Conservation (phyloP, 345 rosid genomes). For the Abelmoschus esculentus region DNA sequence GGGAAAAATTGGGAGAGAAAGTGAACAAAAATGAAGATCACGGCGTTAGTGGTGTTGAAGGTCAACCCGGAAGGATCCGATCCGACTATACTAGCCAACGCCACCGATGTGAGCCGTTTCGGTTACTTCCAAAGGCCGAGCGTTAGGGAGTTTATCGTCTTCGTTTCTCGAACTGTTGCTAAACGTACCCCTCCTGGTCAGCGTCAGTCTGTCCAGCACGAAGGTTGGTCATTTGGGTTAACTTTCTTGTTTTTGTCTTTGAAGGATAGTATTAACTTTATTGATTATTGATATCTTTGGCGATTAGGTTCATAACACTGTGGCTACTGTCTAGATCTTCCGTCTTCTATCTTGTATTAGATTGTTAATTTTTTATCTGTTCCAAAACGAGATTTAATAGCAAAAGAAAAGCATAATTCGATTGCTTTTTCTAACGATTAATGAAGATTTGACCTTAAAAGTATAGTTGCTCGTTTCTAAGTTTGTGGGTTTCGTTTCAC, state of each 20-base stretch:
- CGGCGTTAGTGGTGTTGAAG: constrained; percentile 79
- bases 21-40: constrained; percentile 68
- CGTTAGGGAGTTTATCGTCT: constrained; percentile 77
- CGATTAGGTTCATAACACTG: background rate
- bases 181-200: constrained; percentile 78
- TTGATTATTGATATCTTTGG: too few species aligned
- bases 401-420: background rate
- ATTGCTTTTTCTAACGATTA: background rate
- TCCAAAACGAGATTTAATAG: background rate
- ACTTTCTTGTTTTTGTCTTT: background rate
- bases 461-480: background rate
- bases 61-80: constrained; percentile 58
- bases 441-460: background rate
- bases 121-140: constrained; percentile 87
- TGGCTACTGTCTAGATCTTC: background rate
- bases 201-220: constrained; percentile 92
- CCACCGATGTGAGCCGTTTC: constrained; percentile 75
- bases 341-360: background rate
- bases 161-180: constrained; percentile 90
- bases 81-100: constrained; percentile 61
- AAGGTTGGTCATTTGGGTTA: constrained; percentile 38
- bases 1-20: background rate
- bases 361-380: background rate
- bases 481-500: background rate
- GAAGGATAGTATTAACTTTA: background rate